Evolutionary conservation across 192 early-diverging fungal genomes (phyloP).

Genomic region (Mortierella hygrophila): DNA sequence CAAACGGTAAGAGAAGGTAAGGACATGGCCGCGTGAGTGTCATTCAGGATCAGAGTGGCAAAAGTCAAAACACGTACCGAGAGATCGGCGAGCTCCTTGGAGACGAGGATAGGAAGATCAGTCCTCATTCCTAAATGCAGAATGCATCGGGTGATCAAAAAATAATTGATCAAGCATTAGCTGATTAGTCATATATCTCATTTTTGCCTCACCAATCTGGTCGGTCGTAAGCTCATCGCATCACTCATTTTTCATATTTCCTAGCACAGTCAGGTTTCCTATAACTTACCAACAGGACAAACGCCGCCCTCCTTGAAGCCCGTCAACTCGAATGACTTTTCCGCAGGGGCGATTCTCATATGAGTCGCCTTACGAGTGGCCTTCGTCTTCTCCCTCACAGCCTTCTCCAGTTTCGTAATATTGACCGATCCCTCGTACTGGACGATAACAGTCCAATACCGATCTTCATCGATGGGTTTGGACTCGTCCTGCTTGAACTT

Average conservation of each 20-base stretch:
- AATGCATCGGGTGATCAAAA: too few species aligned
- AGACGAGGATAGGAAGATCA: conserved; percentile 38
- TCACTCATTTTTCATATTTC: neutral
- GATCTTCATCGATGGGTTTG: conserved; percentile 50
- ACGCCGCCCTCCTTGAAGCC: conserved; percentile 82
- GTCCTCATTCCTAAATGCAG: conserved; percentile 29
- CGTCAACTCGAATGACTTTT: conserved; percentile 77
- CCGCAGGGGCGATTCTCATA: conserved; percentile 76
- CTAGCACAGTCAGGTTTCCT: neutral
- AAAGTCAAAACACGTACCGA: conserved; percentile 23
- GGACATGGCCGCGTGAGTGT: conserved; percentile 4
- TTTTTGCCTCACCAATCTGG: neutral
- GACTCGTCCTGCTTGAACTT: conserved; percentile 68
- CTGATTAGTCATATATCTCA: neutral
- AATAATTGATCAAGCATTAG: neutral
- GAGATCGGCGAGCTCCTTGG: conserved; percentile 26
- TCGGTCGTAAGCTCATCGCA: neutral
- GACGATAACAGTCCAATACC: conserved; percentile 56
- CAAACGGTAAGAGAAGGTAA: conserved; percentile 17
- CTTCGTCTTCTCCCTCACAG: conserved; percentile 37
- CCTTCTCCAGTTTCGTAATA: conserved; percentile 53
- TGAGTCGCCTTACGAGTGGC: conserved; percentile 84
- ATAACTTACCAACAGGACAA: conserved; percentile 72
- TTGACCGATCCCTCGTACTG: conserved; percentile 53
- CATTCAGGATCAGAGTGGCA: neutral